Conservation (phyloP, 768 basidiomycete genomes). For the Lactarius akahatsu region DNA sequence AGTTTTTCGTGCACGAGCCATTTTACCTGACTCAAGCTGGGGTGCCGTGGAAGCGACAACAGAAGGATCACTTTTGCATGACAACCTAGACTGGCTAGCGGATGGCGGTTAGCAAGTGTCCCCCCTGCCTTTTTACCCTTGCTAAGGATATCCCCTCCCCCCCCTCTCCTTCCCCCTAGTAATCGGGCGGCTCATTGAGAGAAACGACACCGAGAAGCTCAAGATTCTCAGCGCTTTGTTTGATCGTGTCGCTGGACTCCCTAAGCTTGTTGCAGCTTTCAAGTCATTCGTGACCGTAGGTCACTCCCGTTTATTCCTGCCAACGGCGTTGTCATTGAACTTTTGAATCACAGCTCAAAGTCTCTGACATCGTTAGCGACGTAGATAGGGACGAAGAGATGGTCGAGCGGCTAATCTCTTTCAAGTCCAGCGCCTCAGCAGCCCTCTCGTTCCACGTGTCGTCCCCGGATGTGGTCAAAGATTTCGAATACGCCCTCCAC, state of each 20-base stretch:
- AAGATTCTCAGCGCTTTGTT: constrained; percentile 61
- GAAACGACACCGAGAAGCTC: constrained; percentile 45
- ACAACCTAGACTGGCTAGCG: constrained; percentile 46
- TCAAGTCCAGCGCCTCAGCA: constrained; percentile 59
- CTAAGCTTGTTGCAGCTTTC: constrained; percentile 59
- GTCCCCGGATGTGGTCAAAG: constrained; percentile 37
- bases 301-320: background rate
- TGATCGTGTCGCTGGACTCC: constrained; percentile 52
- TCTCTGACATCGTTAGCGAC: constrained; percentile 67
- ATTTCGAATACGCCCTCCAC: constrained; percentile 63
- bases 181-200: constrained; percentile 51
- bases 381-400: constrained; percentile 65
- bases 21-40: constrained; percentile 54
- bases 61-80: constrained; percentile 51
- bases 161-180: constrained; percentile 38
- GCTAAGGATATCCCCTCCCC: background rate
- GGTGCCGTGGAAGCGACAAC: constrained; percentile 50
- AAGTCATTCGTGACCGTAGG: constrained; percentile 58
- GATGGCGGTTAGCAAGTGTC: constrained; percentile 37
- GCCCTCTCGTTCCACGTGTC: constrained; percentile 54
- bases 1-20: constrained; percentile 47
- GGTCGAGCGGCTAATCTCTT: constrained; percentile 68
- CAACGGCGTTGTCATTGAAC: background rate
- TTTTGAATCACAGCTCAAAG: constrained; percentile 45
- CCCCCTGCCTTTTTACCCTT: background rate